Percentiles rank a stretch among this genome's conserved stretches.
Evolutionary conservation across 352 stramenopile genomes (phyloP).

Genomic region (Pythium grandisporangium): DNA sequence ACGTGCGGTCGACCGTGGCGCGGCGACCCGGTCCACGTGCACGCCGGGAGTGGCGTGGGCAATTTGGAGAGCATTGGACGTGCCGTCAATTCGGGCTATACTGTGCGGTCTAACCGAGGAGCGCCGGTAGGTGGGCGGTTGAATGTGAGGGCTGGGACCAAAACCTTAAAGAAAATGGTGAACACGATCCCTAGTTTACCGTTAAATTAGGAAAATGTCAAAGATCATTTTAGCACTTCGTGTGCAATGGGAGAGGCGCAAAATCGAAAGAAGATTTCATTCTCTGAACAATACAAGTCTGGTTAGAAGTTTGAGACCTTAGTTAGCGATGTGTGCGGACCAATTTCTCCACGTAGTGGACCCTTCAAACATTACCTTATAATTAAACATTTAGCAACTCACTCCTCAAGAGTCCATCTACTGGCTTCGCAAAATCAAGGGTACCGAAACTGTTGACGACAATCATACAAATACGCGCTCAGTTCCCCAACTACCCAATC

Average conservation of each 20-base stretch:
- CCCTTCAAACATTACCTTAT: slow-evolving; percentile 15
- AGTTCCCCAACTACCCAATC: slow-evolving; percentile 10
- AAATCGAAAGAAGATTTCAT: slow-evolving; percentile 3
- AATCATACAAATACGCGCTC: slow-evolving; percentile 10
- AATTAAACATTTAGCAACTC: slow-evolving; percentile 3
- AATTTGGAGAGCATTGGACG: too few relatives aligned
- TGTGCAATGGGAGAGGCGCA: slow-evolving; percentile 7
- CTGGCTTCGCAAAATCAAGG: slow-evolving; percentile 7
- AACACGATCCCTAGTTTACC: too few relatives aligned
- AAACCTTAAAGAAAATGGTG: too few relatives aligned
- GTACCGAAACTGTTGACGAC: slow-evolving; percentile 9
- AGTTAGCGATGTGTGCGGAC: slow-evolving; percentile 10
- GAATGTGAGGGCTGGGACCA: too few relatives aligned
- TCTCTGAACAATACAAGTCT: slow-evolving; percentile 3
- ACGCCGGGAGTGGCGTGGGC: too few relatives aligned
- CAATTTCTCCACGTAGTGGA: slow-evolving; percentile 6
- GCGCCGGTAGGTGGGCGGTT: too few relatives aligned
- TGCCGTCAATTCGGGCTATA: too few relatives aligned
- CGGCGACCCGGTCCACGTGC: too few relatives aligned
- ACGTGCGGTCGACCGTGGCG: too few relatives aligned
- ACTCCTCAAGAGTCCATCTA: slow-evolving; percentile 6
- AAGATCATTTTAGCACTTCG: too few relatives aligned
- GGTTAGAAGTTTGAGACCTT: slow-evolving; percentile 2
- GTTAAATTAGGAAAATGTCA: too few relatives aligned
- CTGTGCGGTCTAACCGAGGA: too few relatives aligned